Evolutionary conservation across 1,284 basidiomycete genomes (phyloP).

Genomic region (Peniophora sp.): DNA sequence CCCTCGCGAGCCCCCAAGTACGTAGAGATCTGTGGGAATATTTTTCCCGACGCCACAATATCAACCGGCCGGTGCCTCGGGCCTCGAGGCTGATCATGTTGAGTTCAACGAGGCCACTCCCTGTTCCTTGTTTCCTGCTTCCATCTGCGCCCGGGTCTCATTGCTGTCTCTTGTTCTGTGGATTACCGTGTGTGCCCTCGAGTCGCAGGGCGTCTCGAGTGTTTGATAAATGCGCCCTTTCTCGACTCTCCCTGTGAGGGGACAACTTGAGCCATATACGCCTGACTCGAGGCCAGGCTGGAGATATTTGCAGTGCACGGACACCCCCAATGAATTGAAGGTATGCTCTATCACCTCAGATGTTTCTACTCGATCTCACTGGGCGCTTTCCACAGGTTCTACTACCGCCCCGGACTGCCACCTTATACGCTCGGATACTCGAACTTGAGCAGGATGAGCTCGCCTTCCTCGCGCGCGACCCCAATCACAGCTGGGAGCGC

Average conservation of each 20-base stretch:
- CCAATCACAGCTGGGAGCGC: slow-evolving; percentile 49
- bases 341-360: slow-evolving; percentile 44
- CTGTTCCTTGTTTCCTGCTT: too few relatives aligned
- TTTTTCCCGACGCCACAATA: too few relatives aligned
- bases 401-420: slow-evolving; percentile 60
- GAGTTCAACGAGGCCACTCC: too few relatives aligned
- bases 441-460: slow-evolving; percentile 47
- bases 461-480: slow-evolving; percentile 37
- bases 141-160: too few relatives aligned
- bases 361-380: slow-evolving; percentile 58
- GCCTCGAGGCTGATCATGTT: too few relatives aligned
- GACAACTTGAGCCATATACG: slow-evolving; percentile 60
- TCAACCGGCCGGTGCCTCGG: too few relatives aligned
- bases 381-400: slow-evolving; percentile 55
- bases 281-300: slow-evolving; percentile 46
- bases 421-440: slow-evolving; percentile 58
- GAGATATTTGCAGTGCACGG: slow-evolving; percentile 66
- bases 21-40: too few relatives aligned
- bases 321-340: slow-evolving; percentile 66
- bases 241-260: slow-evolving; percentile 42
- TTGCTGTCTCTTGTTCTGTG: too few relatives aligned
- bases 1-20: too few relatives aligned
- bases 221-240: too few relatives aligned
- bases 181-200: too few relatives aligned
- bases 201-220: too few relatives aligned